Evolutionary conservation across 2,329 filamentous ascomycete genomes (phyloP).

Genomic region (Nannizzia gypsea): DNA sequence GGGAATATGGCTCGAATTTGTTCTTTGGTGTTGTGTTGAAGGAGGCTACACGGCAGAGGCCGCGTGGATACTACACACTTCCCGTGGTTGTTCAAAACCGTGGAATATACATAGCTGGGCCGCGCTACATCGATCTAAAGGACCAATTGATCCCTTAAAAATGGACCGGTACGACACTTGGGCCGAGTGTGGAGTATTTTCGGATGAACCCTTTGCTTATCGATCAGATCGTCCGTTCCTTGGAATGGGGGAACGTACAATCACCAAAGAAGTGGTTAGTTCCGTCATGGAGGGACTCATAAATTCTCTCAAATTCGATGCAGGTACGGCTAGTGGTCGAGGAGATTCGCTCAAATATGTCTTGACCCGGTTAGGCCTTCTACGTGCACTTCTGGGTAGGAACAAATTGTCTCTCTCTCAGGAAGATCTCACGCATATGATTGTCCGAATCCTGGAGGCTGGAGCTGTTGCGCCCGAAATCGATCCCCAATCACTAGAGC

Average conservation of each 20-base stretch:
- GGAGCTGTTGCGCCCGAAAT: slow-evolving; percentile 35
- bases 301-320: slow-evolving; percentile 34
- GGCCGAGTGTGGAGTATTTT: slow-evolving; percentile 21
- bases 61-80: slow-evolving; percentile 27
- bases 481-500: slow-evolving; percentile 36
- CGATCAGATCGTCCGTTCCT: slow-evolving; percentile 23
- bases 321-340: slow-evolving; percentile 19
- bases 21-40: slow-evolving; percentile 42
- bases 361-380: slow-evolving; percentile 28
- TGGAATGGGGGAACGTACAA: slow-evolving; percentile 36
- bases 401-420: slow-evolving; percentile 22
- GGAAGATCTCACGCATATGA: slow-evolving; percentile 26
- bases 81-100: slow-evolving; percentile 19
- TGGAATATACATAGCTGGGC: slow-evolving; percentile 36
- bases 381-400: slow-evolving; percentile 21
- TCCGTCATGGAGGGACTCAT: slow-evolving; percentile 44
- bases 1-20: slow-evolving; percentile 40
- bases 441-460: slow-evolving; percentile 43
- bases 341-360: slow-evolving; percentile 24
- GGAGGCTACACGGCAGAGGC: slow-evolving; percentile 34
- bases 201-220: slow-evolving; percentile 9
- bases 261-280: slow-evolving; percentile 48
- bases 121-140: slow-evolving; percentile 20
- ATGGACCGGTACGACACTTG: slow-evolving; percentile 27
- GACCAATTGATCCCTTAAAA: slow-evolving; percentile 24